Evolutionary conservation across 1,284 basidiomycete species (phyloP).

Genomic region (Boletus calvinii): DNA sequence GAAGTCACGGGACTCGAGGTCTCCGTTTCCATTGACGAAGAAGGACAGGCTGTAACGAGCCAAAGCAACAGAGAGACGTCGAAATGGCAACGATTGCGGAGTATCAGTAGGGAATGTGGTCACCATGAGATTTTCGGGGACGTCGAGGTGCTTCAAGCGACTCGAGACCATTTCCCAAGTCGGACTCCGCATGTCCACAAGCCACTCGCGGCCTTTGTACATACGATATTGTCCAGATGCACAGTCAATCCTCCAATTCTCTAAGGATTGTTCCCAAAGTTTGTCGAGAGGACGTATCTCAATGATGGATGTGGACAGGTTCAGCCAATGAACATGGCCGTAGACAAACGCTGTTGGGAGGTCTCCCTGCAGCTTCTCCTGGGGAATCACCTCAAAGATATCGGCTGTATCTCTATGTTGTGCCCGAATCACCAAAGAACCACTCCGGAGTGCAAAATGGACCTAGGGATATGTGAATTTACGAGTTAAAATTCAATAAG

Average conservation of each 20-base stretch:
- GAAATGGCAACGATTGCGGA: too few relatives aligned
- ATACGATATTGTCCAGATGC: not conserved
- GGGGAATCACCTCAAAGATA: slow-evolving; percentile 39
- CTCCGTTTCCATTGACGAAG: too few relatives aligned
- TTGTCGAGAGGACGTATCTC: slow-evolving; percentile 36
- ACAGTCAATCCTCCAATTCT: slow-evolving; percentile 13
- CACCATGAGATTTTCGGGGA: not conserved
- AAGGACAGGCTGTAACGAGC: too few relatives aligned
- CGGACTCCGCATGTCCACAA: slow-evolving; percentile 1
- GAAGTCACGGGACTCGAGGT: too few relatives aligned
- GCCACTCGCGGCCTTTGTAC: not conserved
- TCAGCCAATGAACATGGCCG: slow-evolving; percentile 41
- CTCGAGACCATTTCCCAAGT: not conserved
- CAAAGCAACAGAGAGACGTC: slow-evolving; percentile 21
- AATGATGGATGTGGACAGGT: slow-evolving; percentile 26
- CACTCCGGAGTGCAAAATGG: slow-evolving; percentile 21
- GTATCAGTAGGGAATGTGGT: not conserved
- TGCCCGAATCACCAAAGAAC: slow-evolving; percentile 27
- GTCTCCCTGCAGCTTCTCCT: slow-evolving; percentile 32
- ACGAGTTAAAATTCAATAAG: not conserved
- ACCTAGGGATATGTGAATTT: slow-evolving; percentile 18
- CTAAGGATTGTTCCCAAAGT: slow-evolving; percentile 20
- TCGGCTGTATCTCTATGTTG: not conserved
- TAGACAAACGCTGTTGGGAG: slow-evolving; percentile 36
- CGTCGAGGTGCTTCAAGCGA: not conserved